Base-by-base conservation (phyloP, 1,284 basidiomycete genomes). In the Tranzscheliella williamsii region DNA sequence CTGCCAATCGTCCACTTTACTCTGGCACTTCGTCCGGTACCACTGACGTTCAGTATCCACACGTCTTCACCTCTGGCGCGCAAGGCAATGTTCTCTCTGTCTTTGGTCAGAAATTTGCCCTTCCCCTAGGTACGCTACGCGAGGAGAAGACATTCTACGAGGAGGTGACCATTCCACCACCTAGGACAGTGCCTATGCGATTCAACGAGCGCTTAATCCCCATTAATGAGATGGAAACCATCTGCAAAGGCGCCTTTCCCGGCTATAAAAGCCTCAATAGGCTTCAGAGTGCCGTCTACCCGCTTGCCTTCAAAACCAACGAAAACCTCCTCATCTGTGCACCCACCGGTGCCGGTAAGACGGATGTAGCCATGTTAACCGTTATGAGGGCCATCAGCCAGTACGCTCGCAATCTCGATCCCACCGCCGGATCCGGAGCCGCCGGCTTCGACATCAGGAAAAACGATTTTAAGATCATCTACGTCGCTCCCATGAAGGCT, bases 401-500 rank as follows among this genome's bases (percentile, higher is more conserved):
- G 69, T 84, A 90, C 76, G 82, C 85, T 74, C 77, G 82, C n/a
- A 82, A 84, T 12, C 87, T 92, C 55, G 79, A 85, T 55, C 82
- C 82, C 32, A 83, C 90, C 55, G 80, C 84, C 4, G 54, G 47
- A 7, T 44, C 42, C 11, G 54, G 50, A 2, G 54, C 33, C 1
- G 50, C 56, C n/a, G 60, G 61, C 18, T 70, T 74, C 34, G 60
- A 64, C 24, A 72, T 77, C 33, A 48, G 43, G 33, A 49, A 46
- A 21, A 56, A 70, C 38, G 72, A 78, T 24, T 98, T 97, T 82
- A 98, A 99, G 79, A 87, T 99, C 51, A 91, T 99, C 46, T 99
- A 99, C 72, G 95, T 99, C 26, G 95, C 95, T 8, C 95, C 95
- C 0, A 98, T 98, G 92, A 99, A 99, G 78, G 95, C 95, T 3